Conservation (phyloP, 1,139 yeast genomes). For the Zygosaccharomyces sapae region DNA sequence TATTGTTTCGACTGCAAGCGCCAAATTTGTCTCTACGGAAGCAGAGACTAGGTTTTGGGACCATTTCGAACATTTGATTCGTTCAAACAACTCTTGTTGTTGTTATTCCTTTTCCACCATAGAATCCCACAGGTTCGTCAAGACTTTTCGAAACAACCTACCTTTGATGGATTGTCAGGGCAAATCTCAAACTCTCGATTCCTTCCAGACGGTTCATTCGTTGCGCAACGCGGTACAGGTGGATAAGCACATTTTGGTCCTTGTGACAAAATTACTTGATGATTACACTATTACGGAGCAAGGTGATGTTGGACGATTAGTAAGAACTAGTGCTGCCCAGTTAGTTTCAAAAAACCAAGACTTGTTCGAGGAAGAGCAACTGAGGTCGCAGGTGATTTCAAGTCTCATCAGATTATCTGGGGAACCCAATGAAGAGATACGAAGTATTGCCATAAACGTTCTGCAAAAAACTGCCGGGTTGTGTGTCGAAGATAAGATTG, state of each 20-base stretch:
- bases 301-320: conserved; percentile 80
- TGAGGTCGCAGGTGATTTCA: conserved; percentile 24
- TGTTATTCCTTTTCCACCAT: conserved; percentile 25
- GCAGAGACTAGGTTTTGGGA: conserved; percentile 19
- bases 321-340: conserved; percentile 50
- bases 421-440: conserved; percentile 45
- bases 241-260: conserved; percentile 6
- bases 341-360: conserved; percentile 38
- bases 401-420: conserved; percentile 53
- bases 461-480: conserved; percentile 5
- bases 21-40: conserved; percentile 4
- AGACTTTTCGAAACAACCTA: conserved; percentile 12
- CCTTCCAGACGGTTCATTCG: conserved; percentile 12
- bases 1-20: conserved; percentile 1
- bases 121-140: conserved; percentile 13
- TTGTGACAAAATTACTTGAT: conserved; percentile 41
- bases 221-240: neutral
- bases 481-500: conserved; percentile 1
- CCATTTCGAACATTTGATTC: conserved; percentile 18
- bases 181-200: conserved; percentile 22
- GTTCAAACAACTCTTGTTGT: conserved; percentile 20
- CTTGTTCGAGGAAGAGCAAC: conserved; percentile 17
- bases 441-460: conserved; percentile 32
- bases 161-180: conserved; percentile 20
- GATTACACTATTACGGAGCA: conserved; percentile 66